Conservation (phyloP, 2,329 filamentous ascomycete genomes). For the Capronia americana region DNA sequence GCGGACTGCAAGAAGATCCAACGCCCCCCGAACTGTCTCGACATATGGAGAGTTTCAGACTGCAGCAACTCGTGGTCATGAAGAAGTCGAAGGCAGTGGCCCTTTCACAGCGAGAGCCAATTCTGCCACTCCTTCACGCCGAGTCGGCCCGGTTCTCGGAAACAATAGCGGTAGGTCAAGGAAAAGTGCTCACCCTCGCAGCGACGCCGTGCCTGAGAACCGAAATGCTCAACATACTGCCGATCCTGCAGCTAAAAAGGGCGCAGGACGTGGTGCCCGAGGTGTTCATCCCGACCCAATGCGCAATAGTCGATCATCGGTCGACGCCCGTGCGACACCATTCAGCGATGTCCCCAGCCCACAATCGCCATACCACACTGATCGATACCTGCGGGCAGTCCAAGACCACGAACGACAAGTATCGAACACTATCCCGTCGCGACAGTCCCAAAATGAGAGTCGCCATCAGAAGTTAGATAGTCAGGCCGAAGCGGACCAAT, state of each 20-base stretch:
- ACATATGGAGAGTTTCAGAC: background rate
- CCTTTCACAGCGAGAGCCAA: background rate
- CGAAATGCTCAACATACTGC: background rate
- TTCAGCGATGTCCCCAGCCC: background rate
- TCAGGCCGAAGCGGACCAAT: background rate
- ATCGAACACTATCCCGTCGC: background rate
- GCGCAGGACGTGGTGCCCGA: background rate
- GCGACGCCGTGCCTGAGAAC: background rate
- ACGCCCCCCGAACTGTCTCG: too few relatives aligned
- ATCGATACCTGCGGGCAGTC: background rate
- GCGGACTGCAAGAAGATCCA: background rate
- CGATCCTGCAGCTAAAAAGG: background rate
- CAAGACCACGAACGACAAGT: background rate
- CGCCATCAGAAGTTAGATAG: background rate
- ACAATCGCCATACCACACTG: constrained; percentile 3
- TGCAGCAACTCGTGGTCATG: background rate
- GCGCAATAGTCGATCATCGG: background rate
- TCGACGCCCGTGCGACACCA: background rate
- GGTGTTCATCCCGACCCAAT: background rate
- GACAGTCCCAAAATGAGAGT: background rate
- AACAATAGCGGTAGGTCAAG: background rate
- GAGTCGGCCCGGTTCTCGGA: background rate
- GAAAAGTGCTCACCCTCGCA: background rate
- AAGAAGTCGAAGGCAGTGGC: background rate
- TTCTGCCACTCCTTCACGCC: background rate